Evolutionary conservation across 495 filamentous ascomycete species (phyloP), one percentile per base, ranked within the genome.

Genomic region (Xylaria sp.): DNA sequence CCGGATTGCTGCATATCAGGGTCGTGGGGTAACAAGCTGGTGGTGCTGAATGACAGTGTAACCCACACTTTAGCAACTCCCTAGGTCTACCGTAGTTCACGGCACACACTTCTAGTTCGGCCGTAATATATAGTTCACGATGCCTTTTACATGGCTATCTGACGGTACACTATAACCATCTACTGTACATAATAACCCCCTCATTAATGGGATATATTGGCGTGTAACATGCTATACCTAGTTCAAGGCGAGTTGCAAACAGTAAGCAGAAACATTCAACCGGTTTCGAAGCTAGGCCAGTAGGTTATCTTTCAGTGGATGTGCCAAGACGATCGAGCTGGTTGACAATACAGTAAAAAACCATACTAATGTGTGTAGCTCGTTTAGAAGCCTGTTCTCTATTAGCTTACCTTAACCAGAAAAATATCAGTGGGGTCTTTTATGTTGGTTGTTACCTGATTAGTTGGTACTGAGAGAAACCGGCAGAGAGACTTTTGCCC

Each of bases 211-310:
- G 37, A 62, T 43, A 62, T 44, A 37, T 53, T 44, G 46, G 66
- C 52, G 17, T 57, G 37, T 35, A 31, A 58, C 19, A 46, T 35
- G 44, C 66, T 35, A 43, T 35, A 29, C 9, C 37, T 24, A 68
- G 44, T 6, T 37, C 11, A 33, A 29, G 37, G 12, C 26, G 43
- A 17, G 57, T 44, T 50, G 11, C 57, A 43, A 69, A 69, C 67
- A 69, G 67, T 69, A 69, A 69, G 67, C 67, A 69, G 12, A 29
- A 58, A 15, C 24, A 15, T 57, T 67, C 64, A 41, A 40, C 64
- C 64, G 5, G 64, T 55, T n/a, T 57, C 26, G 24, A 33, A 59
- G 37, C 52, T 59, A 58, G 17, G 17, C 61, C 37, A 57, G 26
- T 24, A 50, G 48, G 50, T 67, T 67, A 57, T 57, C 24, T 68